A percentile compares a stretch with the other conserved stretches of the same genome.
phyloP scores from a whole-genome alignment of 306 rosid species.

The Calophaca sinica region DNA sequence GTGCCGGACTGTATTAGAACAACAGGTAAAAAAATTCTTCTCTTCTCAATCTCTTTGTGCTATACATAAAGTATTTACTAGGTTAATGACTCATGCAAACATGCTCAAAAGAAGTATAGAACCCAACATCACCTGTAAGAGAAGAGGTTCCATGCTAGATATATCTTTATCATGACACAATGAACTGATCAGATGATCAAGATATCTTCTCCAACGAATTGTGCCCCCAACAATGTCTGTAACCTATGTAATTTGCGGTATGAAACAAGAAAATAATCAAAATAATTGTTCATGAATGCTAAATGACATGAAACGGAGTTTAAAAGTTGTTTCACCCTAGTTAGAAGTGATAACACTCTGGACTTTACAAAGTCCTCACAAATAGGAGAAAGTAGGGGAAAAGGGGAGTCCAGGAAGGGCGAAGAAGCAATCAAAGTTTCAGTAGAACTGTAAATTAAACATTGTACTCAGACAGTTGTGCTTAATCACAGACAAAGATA shows the following conservation, averaged over 20 bases:
- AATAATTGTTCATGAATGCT: conserved; percentile 6
- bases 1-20: conserved; percentile 9
- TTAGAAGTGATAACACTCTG: neutral
- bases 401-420: too few species aligned
- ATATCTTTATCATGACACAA: conserved; percentile 67
- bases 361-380: neutral
- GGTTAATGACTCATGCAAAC: conserved; percentile 4
- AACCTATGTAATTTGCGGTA: conserved; percentile 56
- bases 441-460: neutral
- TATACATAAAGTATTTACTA: conserved; percentile 9
- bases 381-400: neutral
- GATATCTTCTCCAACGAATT: conserved; percentile 91
- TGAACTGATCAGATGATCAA: conserved; percentile 83
- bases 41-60: conserved; percentile 1
- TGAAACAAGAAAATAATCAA: conserved; percentile 19
- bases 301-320: conserved; percentile 21
- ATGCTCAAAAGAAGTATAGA: conserved; percentile 17
- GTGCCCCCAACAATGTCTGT: conserved; percentile 88
- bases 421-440: neutral
- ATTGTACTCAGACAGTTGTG: neutral
- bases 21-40: neutral
- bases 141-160: conserved; percentile 82
- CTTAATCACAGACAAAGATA: conserved; percentile 17
- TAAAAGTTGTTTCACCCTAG: conserved; percentile 20
- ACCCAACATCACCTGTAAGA: conserved; percentile 68